A percentile compares a stretch with the other conserved stretches of the same genome.
Conservation (phyloP, 768 basidiomycete species). For the Collybiopsis luxurians region DNA sequence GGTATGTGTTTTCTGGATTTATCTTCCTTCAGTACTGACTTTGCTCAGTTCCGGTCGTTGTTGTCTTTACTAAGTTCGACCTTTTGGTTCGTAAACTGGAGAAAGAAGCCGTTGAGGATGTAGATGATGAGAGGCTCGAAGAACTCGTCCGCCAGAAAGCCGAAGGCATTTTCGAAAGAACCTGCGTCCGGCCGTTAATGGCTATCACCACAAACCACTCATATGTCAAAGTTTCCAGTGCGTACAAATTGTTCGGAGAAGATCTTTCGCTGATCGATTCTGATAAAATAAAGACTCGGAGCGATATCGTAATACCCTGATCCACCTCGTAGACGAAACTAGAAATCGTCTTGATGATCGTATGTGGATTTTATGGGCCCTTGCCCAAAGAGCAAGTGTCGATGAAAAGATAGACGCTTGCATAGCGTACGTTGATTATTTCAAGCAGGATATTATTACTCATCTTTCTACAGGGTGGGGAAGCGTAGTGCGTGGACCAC, state of each 20-base stretch:
- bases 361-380: conserved; percentile 11
- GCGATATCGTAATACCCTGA: background rate
- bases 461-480: background rate
- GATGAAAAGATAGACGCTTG: conserved; percentile 15
- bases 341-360: conserved; percentile 7
- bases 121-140: conserved; percentile 4
- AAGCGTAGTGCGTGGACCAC: background rate
- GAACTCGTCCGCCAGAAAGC: background rate
- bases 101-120: conserved; percentile 3
- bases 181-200: conserved; percentile 3
- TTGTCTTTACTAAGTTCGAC: conserved; percentile 33
- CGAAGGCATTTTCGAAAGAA: background rate
- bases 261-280: too few species aligned
- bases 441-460: background rate
- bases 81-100: conserved; percentile 13
- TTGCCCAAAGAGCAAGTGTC: conserved; percentile 12
- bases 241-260: background rate
- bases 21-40: background rate
- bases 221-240: conserved; percentile 10
- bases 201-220: background rate
- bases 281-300: background rate
- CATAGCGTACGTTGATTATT: conserved; percentile 9
- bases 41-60: conserved; percentile 26
- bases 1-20: conserved; percentile 10
- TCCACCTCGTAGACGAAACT: background rate